Conservation (phyloP, 495 filamentous ascomycete genomes). For the Penicillium bovifimosum region DNA sequence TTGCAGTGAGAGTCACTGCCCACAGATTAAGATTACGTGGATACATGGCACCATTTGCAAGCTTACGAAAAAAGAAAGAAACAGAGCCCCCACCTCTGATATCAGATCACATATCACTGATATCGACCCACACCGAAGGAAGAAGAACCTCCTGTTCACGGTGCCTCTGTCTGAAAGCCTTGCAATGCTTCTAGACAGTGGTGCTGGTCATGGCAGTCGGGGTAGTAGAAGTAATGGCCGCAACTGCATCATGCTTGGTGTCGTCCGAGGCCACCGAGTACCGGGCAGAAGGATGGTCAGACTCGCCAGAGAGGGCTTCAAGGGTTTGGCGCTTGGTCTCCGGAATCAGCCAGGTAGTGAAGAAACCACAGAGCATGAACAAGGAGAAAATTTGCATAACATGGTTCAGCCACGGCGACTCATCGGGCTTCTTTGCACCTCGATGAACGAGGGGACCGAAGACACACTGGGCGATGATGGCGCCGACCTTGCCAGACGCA, state of each 20-base stretch:
- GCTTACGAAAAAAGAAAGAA: too few species aligned
- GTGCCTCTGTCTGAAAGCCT: not conserved
- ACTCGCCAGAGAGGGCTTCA: conserved; percentile 16
- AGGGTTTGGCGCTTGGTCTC: conserved; percentile 69
- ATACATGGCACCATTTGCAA: too few species aligned
- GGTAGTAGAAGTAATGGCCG: not conserved
- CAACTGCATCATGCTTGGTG: not conserved
- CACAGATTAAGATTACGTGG: too few species aligned
- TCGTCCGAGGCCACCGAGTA: not conserved
- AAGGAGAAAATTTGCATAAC: conserved; percentile 75
- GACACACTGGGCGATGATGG: conserved; percentile 51
- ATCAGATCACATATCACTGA: too few species aligned
- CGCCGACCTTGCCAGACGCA: conserved; percentile 75
- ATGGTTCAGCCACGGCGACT: conserved; percentile 67
- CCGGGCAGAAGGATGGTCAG: not conserved
- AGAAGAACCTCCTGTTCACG: not conserved
- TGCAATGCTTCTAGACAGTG: not conserved
- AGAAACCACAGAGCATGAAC: conserved; percentile 70
- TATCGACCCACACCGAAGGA: not conserved
- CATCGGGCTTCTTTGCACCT: conserved; percentile 32
- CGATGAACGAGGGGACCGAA: conserved; percentile 42
- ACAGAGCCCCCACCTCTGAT: too few species aligned
- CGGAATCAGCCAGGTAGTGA: conserved; percentile 61
- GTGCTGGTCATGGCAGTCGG: not conserved
- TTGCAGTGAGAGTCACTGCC: too few species aligned